Evolutionary conservation across 106 monocot genomes (phyloP).

Genomic region (Dioscorea alata): DNA sequence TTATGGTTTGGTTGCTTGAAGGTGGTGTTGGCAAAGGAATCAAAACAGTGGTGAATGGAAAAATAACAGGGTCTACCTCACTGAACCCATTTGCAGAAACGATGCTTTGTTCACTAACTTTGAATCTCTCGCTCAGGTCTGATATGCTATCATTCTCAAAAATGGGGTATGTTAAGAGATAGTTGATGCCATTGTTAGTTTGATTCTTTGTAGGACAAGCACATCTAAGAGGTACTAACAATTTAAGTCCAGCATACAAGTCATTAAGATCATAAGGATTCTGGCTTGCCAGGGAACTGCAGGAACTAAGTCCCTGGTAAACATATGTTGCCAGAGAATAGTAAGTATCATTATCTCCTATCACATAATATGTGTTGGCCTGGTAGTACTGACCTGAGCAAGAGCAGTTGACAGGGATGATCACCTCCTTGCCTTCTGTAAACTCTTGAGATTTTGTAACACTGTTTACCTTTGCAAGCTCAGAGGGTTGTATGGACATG

Average conservation of each 20-base stretch:
- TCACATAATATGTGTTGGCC: constrained; percentile 4
- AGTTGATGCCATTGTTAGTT: constrained; percentile 9
- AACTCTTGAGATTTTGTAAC: not conserved
- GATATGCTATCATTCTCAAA: constrained; percentile 1
- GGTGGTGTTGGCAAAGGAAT: constrained; percentile 23
- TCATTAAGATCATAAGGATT: constrained; percentile 1
- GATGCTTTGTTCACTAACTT: constrained; percentile 1
- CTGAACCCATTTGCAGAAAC: constrained; percentile 15
- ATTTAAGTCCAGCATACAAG: not conserved
- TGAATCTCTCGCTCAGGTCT: constrained; percentile 17
- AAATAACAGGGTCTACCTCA: constrained; percentile 13
- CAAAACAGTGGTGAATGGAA: constrained; percentile 10
- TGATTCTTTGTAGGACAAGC: constrained; percentile 27
- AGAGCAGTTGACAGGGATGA: constrained; percentile 15
- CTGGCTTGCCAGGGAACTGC: not conserved
- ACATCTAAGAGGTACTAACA: constrained; percentile 26
- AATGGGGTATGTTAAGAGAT: constrained; percentile 17
- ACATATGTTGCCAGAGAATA: not conserved
- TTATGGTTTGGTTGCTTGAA: constrained; percentile 1
- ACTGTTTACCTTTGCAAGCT: constrained; percentile 3
- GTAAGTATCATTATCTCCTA: not conserved
- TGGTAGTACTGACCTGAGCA: constrained; percentile 18
- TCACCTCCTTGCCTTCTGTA: constrained; percentile 3
- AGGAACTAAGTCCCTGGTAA: constrained; percentile 8
- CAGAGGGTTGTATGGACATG: not conserved